Conservation (phyloP, 169 alveolate species). For the Babesia gibsoni region DNA sequence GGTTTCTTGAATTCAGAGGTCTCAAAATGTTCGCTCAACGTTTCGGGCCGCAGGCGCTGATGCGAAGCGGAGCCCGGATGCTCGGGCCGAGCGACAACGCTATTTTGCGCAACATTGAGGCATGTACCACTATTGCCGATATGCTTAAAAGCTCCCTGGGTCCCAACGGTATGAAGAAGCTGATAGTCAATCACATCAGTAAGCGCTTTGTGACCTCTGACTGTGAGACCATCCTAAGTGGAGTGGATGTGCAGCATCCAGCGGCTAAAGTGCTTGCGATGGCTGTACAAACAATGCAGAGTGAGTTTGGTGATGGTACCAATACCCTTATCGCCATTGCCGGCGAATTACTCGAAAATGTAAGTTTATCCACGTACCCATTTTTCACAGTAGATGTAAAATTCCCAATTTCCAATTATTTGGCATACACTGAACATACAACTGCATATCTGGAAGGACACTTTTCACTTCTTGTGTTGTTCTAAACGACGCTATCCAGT, state of each 20-base stretch:
- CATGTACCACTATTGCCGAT: constrained; percentile 88
- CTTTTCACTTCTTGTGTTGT: no score
- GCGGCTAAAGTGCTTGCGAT: constrained; percentile 97
- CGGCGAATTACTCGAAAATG: constrained; percentile 95
- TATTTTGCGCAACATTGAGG: constrained; percentile 90
- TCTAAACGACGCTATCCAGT: no score
- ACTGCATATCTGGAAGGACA: no score
- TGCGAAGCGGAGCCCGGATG: constrained; percentile 88
- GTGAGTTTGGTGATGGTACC: constrained; percentile 97
- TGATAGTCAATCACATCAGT: constrained; percentile 95
- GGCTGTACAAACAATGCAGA: constrained; percentile 96
- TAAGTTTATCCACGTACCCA: constrained; percentile 73
- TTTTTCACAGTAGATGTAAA: no score
- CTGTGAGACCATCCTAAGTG: constrained; percentile 94
- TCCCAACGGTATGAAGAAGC: constrained; percentile 96
- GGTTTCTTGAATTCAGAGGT: not conserved
- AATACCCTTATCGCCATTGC: constrained; percentile 95
- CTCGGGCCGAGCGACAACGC: constrained; percentile 91
- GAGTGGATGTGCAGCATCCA: constrained; percentile 99
- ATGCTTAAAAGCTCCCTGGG: constrained; percentile 95
- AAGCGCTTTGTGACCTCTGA: constrained; percentile 96
- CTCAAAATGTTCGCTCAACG: constrained; percentile 62
- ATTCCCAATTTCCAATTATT: no score
- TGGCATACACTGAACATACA: not conserved
- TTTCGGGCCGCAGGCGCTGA: constrained; percentile 64